Base-by-base conservation (phyloP, 2,329 filamentous ascomycete genomes). In the Elsinoe arachidis region DNA sequence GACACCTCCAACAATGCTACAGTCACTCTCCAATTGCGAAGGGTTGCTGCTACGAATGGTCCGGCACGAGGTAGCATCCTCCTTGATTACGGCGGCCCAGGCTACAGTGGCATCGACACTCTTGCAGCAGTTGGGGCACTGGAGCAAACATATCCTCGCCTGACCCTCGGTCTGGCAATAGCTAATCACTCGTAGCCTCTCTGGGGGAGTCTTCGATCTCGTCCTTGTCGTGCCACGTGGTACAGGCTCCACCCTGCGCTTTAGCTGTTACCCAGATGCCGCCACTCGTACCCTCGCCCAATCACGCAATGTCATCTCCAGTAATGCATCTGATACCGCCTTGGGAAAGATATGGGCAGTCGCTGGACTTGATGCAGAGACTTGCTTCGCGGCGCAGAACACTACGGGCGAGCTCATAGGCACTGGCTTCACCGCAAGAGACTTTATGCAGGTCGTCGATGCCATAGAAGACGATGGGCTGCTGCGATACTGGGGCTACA, bases 401-500 rank as follows among this genome's bases (percentile, higher is more conserved):
- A 60, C 69, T 2, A 72, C 63, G 0, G 73, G 68, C 1, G 53
- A 56, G 2, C 60, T 73, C 5, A 61, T 77, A 2, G 72, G 76
- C 9, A 76, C 73, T 0, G 71, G 72, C 0, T 76, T 72, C 57
- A 66, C 68, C 0, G 75, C 69, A 0, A 63, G 74, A 38, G 76
- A 79, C 57, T 65, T 76, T 59, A 71, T 76, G 57, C 58, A 61
- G 3, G 70, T 78, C 47, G 72, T 72, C 0, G 75, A 78, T 53
- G 70, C 73, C 1, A 58, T 75, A 3, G 65, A 62, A 1, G 72
- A 73, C 44, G 71, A 74, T 58, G 72, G 71, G 0, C 41, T 73
- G 30, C 60, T 75, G n/a, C 59, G 69, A 14, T 76, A 69, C 60
- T 41, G 41, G 41, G 79, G 79, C 0, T 76, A 80, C 58, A 79